phyloP scores from a whole-genome alignment of 257 asterid genomes.

The Solanum okadae region DNA sequence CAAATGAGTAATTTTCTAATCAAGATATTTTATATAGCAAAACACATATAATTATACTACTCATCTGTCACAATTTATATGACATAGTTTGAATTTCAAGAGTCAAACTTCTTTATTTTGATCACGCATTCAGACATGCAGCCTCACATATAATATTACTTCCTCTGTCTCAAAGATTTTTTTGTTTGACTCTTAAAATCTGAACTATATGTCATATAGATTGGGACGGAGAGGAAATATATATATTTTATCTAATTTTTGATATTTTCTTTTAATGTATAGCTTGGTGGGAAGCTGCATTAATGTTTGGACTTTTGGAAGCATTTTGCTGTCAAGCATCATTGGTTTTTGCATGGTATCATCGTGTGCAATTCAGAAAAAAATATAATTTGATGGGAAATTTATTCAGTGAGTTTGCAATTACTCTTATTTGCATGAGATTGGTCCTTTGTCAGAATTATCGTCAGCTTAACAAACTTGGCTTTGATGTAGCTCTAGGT shows the following conservation, averaged over 20 bases:
- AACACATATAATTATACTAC: not conserved
- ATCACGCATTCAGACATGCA: not conserved
- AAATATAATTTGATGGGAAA: conserved; percentile 4
- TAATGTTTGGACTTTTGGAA: not conserved
- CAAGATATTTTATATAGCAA: not conserved
- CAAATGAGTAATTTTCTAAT: conserved; percentile 3
- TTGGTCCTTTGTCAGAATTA: conserved; percentile 13
- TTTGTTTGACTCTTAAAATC: not conserved
- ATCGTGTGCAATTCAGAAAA: conserved; percentile 11
- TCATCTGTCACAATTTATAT: not conserved
- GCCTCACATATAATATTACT: not conserved
- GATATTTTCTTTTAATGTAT: not conserved
- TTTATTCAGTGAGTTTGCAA: conserved; percentile 1
- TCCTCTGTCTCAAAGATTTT: not conserved
- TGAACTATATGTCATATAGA: not conserved
- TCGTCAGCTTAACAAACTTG: conserved; percentile 11
- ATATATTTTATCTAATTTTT: not conserved
- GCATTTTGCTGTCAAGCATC: not conserved
- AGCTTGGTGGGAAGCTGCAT: conserved; percentile 19
- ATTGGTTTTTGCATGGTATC: not conserved
- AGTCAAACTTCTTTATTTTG: not conserved
- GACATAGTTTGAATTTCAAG: not conserved
- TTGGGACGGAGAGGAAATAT: not conserved
- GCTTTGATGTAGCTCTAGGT: conserved; percentile 10
- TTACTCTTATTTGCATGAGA: conserved; percentile 5